phyloP scores from a whole-genome alignment of 2,329 filamentous ascomycete species.

The Diaporthe citri region DNA sequence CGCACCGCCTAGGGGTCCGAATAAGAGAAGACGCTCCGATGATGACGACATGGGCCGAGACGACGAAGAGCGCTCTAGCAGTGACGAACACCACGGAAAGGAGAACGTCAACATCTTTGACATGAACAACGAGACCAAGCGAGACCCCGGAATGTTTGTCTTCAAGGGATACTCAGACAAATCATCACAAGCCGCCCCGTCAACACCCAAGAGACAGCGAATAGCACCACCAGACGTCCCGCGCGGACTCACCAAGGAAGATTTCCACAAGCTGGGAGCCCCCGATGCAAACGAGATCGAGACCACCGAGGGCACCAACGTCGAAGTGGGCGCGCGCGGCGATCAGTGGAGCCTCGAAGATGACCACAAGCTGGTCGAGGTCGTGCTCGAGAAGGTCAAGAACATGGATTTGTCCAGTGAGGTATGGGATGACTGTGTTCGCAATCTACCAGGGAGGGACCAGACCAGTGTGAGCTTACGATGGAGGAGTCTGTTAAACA shows the following conservation, averaged over 20 bases:
- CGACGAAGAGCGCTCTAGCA: slow-evolving; percentile 46
- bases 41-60: slow-evolving; percentile 62
- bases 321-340: slow-evolving; percentile 60
- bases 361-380: slow-evolving; percentile 74
- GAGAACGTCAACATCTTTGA: slow-evolving; percentile 42
- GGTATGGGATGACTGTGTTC: slow-evolving; percentile 77
- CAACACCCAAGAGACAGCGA: slow-evolving; percentile 71
- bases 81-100: slow-evolving; percentile 43
- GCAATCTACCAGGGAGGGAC: slow-evolving; percentile 70
- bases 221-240: slow-evolving; percentile 72
- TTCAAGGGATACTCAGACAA: slow-evolving; percentile 35
- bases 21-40: slow-evolving; percentile 65
- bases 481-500: slow-evolving; percentile 73
- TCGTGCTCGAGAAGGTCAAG: slow-evolving; percentile 75
- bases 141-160: slow-evolving; percentile 23
- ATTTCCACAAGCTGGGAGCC: slow-evolving; percentile 64
- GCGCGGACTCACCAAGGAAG: slow-evolving; percentile 68
- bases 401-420: slow-evolving; percentile 63
- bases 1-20: slow-evolving; percentile 58
- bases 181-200: slow-evolving; percentile 49
- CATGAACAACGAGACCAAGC: slow-evolving; percentile 23
- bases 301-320: slow-evolving; percentile 49
- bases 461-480: slow-evolving; percentile 67
- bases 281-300: slow-evolving; percentile 5
- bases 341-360: slow-evolving; percentile 72